phyloP scores from a whole-genome alignment of 179 eudicot genomes.

The Spergularia azorica region DNA sequence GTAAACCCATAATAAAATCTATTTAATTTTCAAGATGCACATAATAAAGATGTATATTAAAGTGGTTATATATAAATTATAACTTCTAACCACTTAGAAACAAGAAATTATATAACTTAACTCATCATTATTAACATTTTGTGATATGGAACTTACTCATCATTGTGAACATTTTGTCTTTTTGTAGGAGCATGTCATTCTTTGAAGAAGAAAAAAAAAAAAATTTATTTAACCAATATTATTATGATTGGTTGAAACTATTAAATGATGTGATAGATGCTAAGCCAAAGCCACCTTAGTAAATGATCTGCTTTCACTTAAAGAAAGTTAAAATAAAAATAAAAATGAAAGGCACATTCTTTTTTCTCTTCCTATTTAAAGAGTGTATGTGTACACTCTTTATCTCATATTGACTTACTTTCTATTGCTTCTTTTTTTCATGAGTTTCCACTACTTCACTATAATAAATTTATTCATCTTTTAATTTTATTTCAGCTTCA shows the following conservation, averaged over 20 bases:
- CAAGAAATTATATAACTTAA: not conserved
- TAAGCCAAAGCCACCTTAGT: not conserved
- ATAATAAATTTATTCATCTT: not conserved
- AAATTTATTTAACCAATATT: conserved; percentile 4
- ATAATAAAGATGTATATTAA: no score
- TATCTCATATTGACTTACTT: conserved; percentile 4
- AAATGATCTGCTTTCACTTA: conserved; percentile 1
- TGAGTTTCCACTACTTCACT: not conserved
- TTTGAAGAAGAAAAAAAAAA: not conserved
- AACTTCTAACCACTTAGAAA: no score
- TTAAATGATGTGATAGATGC: conserved; percentile 21
- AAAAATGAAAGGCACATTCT: conserved; percentile 7
- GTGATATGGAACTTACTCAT: not conserved
- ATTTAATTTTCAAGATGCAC: no score
- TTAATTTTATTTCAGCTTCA: not conserved
- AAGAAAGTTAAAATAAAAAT: not conserved
- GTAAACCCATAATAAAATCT: no score
- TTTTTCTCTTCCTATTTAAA: conserved; percentile 16
- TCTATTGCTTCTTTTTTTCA: conserved; percentile 5
- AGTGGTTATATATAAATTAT: no score
- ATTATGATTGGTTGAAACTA: conserved; percentile 14
- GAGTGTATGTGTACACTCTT: not conserved
- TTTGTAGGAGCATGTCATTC: not conserved
- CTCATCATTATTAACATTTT: not conserved
- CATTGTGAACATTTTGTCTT: conserved; percentile 2